Base-by-base conservation (phyloP, 805 yeast species). In the Lipomyces chichibuensis region DNA sequence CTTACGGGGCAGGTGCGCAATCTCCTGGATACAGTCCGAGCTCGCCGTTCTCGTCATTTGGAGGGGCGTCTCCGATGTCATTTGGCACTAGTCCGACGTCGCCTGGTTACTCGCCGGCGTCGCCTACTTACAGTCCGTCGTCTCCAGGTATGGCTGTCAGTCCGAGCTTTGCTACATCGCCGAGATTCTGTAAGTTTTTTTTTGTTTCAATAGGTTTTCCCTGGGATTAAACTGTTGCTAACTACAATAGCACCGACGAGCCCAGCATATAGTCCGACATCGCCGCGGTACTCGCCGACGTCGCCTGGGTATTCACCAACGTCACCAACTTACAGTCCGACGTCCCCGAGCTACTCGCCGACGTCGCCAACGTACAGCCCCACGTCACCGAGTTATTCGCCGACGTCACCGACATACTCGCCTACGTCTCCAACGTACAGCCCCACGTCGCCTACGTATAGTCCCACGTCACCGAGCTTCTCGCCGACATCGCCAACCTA, bases 231-330 rank as follows among this genome's bases (percentile, higher is more conserved):
- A 7, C 7, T n/a, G 51, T 29, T 58, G 11, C 46, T 61, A 29
- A 57, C 43, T n/a, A 7, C 7, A 25, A 25, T 62, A 65, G 69
- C 68, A 0, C 90, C 90, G 63, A 85, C 91, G 0, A 83, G 87
- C 8, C 90, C 91, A 66, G 70, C 78, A 5, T 87, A 87, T 75
- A 80, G 85, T 0, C 94, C 95, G 62, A 75, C 95, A 0, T 87
- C 92, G 0, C 91, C 91, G 68, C 67, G 78, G 7, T 87, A 87
- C 75, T 80, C 86, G 0, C 95, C 95, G 63, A 75, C 95, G 0
- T 87, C 92, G 0, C 95, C 94, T 71, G 33, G 57, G 1, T 90
- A 92, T 77, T 82, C 88, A 0, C 97, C 97, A 96, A 91, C 97
- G 0, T 88, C 94, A 0, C 97, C 97, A 66, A 75, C 81, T 1